Evolutionary conservation across 768 basidiomycete genomes (phyloP).

Genomic region (Hirschioporus abietinus): DNA sequence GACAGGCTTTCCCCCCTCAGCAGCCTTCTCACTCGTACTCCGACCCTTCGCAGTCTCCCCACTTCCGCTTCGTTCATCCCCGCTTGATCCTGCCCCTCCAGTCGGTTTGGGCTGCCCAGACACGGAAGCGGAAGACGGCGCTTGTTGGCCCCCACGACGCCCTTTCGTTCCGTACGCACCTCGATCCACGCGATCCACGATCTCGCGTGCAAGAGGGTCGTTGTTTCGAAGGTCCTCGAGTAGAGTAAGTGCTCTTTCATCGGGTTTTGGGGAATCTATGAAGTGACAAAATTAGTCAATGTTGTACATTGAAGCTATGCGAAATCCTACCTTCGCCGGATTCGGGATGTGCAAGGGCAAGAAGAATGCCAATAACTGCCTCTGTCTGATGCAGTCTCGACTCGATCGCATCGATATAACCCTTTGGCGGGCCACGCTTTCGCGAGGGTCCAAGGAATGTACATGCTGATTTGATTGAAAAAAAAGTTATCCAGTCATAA

Average conservation of each 20-base stretch:
- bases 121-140: conserved; percentile 5
- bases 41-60: neutral
- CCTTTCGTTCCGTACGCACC: conserved; percentile 76
- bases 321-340: conserved; percentile 40
- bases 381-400: conserved; percentile 88
- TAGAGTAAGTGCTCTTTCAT: conserved; percentile 31
- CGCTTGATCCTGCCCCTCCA: conserved; percentile 8
- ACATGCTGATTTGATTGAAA: conserved; percentile 51
- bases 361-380: conserved; percentile 77
- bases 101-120: neutral
- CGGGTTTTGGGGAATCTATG: conserved; percentile 7
- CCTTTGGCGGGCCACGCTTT: conserved; percentile 86
- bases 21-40: neutral
- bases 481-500: no score
- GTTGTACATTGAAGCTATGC: neutral
- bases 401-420: conserved; percentile 94
- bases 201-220: conserved; percentile 77
- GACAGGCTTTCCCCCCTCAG: conserved; percentile 4
- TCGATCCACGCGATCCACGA: conserved; percentile 75
- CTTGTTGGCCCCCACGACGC: conserved; percentile 42
- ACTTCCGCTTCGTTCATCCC: conserved; percentile 4
- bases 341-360: conserved; percentile 45
- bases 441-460: conserved; percentile 76
- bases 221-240: conserved; percentile 36
- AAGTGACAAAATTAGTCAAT: neutral